Conservation (phyloP, 495 filamentous ascomycete species). For the Neurospora intermedia region DNA sequence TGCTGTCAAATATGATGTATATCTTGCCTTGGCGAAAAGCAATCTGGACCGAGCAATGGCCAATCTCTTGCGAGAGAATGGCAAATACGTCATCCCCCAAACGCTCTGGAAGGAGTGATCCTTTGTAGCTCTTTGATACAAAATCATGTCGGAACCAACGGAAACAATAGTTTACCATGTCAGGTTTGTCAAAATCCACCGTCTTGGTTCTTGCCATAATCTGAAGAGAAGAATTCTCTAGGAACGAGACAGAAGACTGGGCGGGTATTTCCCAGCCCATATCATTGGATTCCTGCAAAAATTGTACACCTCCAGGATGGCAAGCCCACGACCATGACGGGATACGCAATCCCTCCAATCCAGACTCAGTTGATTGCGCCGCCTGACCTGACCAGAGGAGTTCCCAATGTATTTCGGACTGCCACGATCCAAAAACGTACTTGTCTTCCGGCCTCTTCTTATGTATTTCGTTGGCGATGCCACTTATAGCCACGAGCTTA, state of each 20-base stretch:
- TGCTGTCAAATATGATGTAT: neutral
- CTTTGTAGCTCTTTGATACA: too few species aligned
- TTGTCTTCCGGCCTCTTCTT: neutral
- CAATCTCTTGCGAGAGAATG: neutral
- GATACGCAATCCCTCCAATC: neutral
- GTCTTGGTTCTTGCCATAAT: neutral
- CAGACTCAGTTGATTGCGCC: neutral
- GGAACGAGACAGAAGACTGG: neutral
- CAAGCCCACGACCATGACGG: neutral
- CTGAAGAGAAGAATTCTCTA: neutral
- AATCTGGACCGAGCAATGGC: neutral
- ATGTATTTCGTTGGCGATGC: neutral
- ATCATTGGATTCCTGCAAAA: neutral
- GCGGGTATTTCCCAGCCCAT: neutral
- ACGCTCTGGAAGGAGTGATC: too few species aligned
- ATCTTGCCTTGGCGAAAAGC: fast-evolving
- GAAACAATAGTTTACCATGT: neutral
- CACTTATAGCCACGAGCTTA: neutral
- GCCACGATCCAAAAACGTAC: neutral
- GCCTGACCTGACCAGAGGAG: neutral
- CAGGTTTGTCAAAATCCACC: neutral
- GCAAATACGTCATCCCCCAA: too few species aligned
- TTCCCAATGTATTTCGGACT: neutral
- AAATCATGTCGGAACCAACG: too few species aligned
- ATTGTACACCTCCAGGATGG: neutral